These are phyloP conservation scores for Mangifera indica DNA, from an alignment of 345 rosid species.

Conservation along the genomic window DNA sequence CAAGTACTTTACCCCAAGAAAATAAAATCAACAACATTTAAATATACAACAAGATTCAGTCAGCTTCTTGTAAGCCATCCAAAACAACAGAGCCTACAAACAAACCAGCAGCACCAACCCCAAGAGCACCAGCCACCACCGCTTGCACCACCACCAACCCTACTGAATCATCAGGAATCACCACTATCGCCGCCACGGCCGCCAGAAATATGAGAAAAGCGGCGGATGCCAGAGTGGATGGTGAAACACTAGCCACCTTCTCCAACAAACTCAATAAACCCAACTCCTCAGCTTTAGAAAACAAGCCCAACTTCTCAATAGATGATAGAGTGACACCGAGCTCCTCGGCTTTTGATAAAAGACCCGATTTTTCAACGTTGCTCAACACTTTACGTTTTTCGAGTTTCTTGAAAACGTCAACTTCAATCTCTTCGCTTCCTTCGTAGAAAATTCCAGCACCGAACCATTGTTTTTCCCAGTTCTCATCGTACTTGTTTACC, in stretches of 20 bases:
- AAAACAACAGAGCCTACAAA: slow-evolving; percentile 73
- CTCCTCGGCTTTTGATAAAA: slow-evolving; percentile 77
- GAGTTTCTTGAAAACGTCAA: slow-evolving; percentile 89
- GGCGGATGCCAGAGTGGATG: slow-evolving; percentile 72
- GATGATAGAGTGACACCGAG: slow-evolving; percentile 81
- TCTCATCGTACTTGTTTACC: slow-evolving; percentile 74
- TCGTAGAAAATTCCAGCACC: slow-evolving; percentile 89
- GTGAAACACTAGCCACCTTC: slow-evolving; percentile 56
- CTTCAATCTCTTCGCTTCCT: slow-evolving; percentile 75
- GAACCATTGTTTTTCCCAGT: slow-evolving; percentile 86
- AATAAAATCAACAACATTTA: not conserved
- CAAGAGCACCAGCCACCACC: slow-evolving; percentile 66
- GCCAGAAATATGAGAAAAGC: slow-evolving; percentile 69
- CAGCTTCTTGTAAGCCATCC: slow-evolving; percentile 86
- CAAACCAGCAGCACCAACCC: slow-evolving; percentile 69
- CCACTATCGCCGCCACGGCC: slow-evolving; percentile 60
- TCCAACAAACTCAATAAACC: slow-evolving; percentile 83
- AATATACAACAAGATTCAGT: slow-evolving; percentile 33
- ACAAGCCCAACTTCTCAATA: slow-evolving; percentile 73
- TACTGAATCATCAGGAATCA: slow-evolving; percentile 81
- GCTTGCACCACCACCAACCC: slow-evolving; percentile 63
- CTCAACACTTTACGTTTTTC: slow-evolving; percentile 83
- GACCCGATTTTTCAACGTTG: slow-evolving; percentile 83
- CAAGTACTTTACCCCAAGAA: not conserved
- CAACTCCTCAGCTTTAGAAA: slow-evolving; percentile 90